phyloP scores from a whole-genome alignment of 257 asterid species.

The Linderniella brevidens region DNA sequence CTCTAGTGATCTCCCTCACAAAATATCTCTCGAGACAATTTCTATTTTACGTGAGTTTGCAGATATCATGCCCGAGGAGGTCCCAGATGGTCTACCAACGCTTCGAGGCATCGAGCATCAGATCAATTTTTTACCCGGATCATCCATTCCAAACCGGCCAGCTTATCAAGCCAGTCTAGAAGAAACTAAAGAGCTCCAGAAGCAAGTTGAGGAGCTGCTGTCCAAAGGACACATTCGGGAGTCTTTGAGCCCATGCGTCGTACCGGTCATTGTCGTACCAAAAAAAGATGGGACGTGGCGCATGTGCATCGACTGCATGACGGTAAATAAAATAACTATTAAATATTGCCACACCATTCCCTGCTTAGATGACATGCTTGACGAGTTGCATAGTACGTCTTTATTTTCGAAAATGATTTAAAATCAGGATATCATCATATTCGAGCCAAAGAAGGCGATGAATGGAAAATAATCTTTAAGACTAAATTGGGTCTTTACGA shows the following conservation, averaged over 20 bases:
- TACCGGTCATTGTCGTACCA: neutral
- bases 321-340: neutral
- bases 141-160: too few species aligned
- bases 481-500: conserved; percentile 3
- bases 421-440: conserved; percentile 5
- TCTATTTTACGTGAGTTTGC: too few species aligned
- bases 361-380: neutral
- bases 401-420: neutral
- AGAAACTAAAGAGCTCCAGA: too few species aligned
- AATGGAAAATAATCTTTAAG: neutral
- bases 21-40: too few species aligned
- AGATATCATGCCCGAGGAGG: too few species aligned
- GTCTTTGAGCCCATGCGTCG: neutral
- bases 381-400: neutral
- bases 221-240: neutral
- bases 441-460: neutral
- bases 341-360: conserved; percentile 1
- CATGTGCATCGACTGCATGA: neutral
- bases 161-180: too few species aligned
- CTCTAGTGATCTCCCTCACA: too few species aligned
- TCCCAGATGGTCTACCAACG: neutral
- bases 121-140: too few species aligned
- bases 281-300: conserved; percentile 3
- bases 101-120: too few species aligned
- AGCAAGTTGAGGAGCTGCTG: neutral